Evolutionary conservation across 192 early-diverging fungal genomes (phyloP).

Genomic region (Coemansia sp.): DNA sequence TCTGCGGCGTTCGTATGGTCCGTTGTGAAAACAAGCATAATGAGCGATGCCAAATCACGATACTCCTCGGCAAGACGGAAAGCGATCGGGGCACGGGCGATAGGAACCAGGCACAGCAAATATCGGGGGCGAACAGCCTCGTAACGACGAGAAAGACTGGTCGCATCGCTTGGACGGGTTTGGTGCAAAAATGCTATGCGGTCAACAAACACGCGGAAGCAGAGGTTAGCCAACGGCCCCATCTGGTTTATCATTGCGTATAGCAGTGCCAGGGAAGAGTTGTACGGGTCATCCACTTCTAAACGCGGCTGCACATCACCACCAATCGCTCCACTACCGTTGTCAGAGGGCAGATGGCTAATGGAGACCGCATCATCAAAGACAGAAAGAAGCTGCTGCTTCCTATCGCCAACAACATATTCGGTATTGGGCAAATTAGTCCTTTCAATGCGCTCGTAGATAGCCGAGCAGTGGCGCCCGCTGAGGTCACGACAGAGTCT

Average conservation of each 20-base stretch:
- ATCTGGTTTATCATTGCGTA: conserved; percentile 41
- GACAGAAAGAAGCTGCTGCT: conserved; percentile 9
- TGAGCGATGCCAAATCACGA: conserved; percentile 37
- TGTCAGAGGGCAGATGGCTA: conserved; percentile 10
- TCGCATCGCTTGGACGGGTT: conserved; percentile 1
- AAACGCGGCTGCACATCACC: neutral
- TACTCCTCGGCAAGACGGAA: conserved; percentile 53
- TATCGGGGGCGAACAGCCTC: conserved; percentile 29
- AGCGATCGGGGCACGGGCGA: conserved; percentile 38
- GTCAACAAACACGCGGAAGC: conserved; percentile 40
- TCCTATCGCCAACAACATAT: neutral
- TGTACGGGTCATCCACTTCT: conserved; percentile 26
- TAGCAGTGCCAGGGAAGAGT: conserved; percentile 37
- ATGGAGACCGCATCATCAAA: conserved; percentile 30
- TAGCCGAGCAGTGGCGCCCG: conserved; percentile 20
- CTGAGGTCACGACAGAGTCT: conserved; percentile 39
- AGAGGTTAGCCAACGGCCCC: conserved; percentile 40
- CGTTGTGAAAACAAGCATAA: conserved; percentile 36
- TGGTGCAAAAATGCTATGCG: conserved; percentile 23
- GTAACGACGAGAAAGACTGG: conserved; percentile 23
- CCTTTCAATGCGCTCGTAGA: conserved; percentile 38
- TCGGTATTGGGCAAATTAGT: conserved; percentile 34
- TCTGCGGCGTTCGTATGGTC: conserved; percentile 26
- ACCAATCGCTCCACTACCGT: neutral
- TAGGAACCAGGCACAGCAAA: conserved; percentile 41